Evolutionary conservation across 768 basidiomycete species (phyloP), one percentile per base, ranked within the genome.

Genomic region (Tulasnella sp.): DNA sequence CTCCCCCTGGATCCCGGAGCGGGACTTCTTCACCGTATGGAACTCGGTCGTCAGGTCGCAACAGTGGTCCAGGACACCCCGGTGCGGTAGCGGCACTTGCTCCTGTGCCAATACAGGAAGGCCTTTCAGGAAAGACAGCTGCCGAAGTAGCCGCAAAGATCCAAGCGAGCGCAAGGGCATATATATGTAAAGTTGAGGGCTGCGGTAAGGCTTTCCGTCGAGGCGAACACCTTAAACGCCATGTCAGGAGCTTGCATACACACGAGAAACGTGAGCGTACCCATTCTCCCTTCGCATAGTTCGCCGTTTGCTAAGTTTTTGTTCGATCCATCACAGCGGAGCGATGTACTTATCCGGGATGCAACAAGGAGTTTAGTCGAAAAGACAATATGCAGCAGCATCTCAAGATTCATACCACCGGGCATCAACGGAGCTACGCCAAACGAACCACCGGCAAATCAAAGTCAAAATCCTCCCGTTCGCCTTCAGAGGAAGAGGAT

Each of bases 171-270:
- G 29, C 77, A 67, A 38, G 91, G 69, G 85, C 86, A 37, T 93
- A 93, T 82, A 85, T 88, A 69, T 96, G 94, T 85, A 87, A 88
- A 77, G 93, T 95, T 36, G 87, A 88, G 19, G 93, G 90, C 6
- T 96, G 95, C 82, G 91, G 91, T 58, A 95, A 95, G 84, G 92
- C 90, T 80, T 96, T 97, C 83, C 90, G 91, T 42, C 87, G 95
- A 38, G 91, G 91, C 29, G 95, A 97, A 83, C 95, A 97, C 82
- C 84, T 97, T 78, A 96, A 96, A 86, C 85, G 95, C 78, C 94
- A 96, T 82, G 88, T 96, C 52, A 84, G 93, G 79, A 91, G 91
- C 80, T 94, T 96, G 74, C 94, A 96, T 83, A 95, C 94, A 31
- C 88, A 95, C 82, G 94, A 96, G 82, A 95, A 94, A 85, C 94